A percentile compares a stretch with the other conserved stretches of the same genome.
phyloP scores from a whole-genome alignment of 73 alveolate genomes.

The Paramecium bursaria region DNA sequence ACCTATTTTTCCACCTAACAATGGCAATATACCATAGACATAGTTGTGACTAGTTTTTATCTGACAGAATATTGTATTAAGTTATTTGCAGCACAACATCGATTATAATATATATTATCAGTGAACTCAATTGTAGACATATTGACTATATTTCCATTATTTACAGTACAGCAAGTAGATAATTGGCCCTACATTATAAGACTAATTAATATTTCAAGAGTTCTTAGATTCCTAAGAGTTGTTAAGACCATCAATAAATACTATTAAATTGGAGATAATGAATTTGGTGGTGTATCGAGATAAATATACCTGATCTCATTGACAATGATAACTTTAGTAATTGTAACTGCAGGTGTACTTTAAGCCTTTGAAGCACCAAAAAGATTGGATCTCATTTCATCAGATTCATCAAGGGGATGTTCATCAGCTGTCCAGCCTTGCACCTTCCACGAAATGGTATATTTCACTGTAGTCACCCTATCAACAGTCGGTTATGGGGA shows the following conservation, averaged over 20 bases:
- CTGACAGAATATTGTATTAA: slow-evolving; percentile 71
- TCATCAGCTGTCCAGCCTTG: slow-evolving; percentile 36
- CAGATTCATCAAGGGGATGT: slow-evolving; percentile 35
- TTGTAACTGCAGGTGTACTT: slow-evolving; percentile 79
- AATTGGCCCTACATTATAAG: slow-evolving; percentile 53
- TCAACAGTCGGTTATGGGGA: slow-evolving; percentile 99
- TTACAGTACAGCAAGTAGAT: slow-evolving; percentile 43
- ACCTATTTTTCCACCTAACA: slow-evolving; percentile 13
- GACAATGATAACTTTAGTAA: slow-evolving; percentile 46
- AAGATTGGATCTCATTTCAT: slow-evolving; percentile 8
- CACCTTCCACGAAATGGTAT: slow-evolving; percentile 85
- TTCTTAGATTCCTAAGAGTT: slow-evolving; percentile 54
- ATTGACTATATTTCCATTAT: slow-evolving; percentile 72
- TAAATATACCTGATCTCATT: slow-evolving; percentile 57
- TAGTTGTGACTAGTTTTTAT: slow-evolving; percentile 65
- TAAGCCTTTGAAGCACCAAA: slow-evolving; percentile 81
- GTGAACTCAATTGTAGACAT: slow-evolving; percentile 69
- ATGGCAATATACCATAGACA: slow-evolving; percentile 25
- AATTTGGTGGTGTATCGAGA: slow-evolving; percentile 64
- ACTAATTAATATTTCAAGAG: slow-evolving; percentile 56
- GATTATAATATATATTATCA: slow-evolving; percentile 70
- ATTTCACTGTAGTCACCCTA: slow-evolving; percentile 88
- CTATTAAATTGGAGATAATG: slow-evolving; percentile 67
- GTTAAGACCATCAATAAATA: slow-evolving; percentile 51
- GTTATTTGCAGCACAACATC: slow-evolving; percentile 76